Evolutionary conservation across 768 basidiomycete genomes (phyloP).

Genomic region (Tubosaeta sp.): DNA sequence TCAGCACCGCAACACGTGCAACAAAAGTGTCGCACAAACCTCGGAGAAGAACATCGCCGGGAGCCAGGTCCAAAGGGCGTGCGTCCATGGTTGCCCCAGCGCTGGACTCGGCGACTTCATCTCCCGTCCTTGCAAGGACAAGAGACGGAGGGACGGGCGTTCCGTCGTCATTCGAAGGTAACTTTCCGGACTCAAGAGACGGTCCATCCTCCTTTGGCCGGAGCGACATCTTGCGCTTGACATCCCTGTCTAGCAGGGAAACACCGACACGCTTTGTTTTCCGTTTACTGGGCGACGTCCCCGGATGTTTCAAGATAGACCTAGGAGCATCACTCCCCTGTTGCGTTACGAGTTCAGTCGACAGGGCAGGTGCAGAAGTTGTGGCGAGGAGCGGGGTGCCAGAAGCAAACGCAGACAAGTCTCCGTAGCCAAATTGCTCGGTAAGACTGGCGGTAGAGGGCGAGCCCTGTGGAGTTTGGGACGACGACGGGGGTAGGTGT

Average conservation of each 20-base stretch:
- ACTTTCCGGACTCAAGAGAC: conserved; percentile 5
- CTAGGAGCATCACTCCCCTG: conserved; percentile 13
- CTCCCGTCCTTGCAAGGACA: conserved; percentile 61
- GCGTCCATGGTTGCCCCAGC: conserved; percentile 49
- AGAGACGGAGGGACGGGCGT: conserved; percentile 52
- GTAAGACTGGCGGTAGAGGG: conserved; percentile 9
- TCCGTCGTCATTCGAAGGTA: conserved; percentile 17
- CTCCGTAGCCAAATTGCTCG: conserved; percentile 7
- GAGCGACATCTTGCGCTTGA: conserved; percentile 7
- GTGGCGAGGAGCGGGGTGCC: conserved; percentile 19
- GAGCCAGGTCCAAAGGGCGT: conserved; percentile 17
- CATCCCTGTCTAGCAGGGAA: conserved; percentile 11
- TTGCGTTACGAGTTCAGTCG: conserved; percentile 1
- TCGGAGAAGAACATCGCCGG: conserved; percentile 64
- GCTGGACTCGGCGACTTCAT: conserved; percentile 57
- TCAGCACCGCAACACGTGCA: conserved; percentile 10
- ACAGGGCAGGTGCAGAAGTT: conserved; percentile 8
- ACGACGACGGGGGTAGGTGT: conserved; percentile 13
- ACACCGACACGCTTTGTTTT: conserved; percentile 8
- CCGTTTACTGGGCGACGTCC: conserved; percentile 3
- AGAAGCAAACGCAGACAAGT: conserved; percentile 20
- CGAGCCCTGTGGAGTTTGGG: conserved; percentile 4
- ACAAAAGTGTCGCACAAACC: conserved; percentile 43
- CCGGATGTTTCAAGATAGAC: conserved; percentile 23
- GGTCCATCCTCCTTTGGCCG: conserved; percentile 21